Evolutionary conservation across 2,329 filamentous ascomycete species (phyloP), one percentile per base, ranked within the genome.

Genomic region (Paraphaeosphaeria sporulosa): DNA sequence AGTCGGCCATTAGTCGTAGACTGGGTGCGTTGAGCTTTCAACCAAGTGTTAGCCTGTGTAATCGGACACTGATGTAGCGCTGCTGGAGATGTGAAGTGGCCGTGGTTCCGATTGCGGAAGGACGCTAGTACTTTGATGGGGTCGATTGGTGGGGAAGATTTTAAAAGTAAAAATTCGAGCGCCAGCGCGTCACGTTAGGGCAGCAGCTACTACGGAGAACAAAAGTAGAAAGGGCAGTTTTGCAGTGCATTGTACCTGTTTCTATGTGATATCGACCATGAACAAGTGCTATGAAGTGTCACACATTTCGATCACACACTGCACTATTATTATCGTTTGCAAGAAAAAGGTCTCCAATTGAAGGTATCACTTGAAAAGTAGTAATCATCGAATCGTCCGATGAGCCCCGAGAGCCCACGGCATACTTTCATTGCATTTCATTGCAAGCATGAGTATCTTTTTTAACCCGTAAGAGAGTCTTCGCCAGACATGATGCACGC

Each of bases 401-500:
- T 72, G 69, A 73, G 71, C 69, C 63, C 71, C 66, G 68, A 59
- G 68, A 71, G 70, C 71, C 64, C 69, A 68, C 69, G 68, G 66
- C 67, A 65, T 73, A 65, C 63, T 69, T 74, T 66, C 69, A 74
- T 73, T 73, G 71, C 66, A 71, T 40, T 40, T 40, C 38, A 40
- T 40, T 40, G 38, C 71, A 69, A 62, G 71, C 69, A 74, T 74
- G 71, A 74, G 66, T 76, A 76, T 75, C 70, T 72, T 76, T 76
- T 76, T 76, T 68, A 64, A 67, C 68, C 71, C 68, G 62, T 65
- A 69, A 61, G 69, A 69, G 65, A 70, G 69, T 67, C 68, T 61
- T 66, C 67, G 65, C 72, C 70, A 74, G 72, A 72, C 73, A 70
- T 75, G 70, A 76, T 71, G 68, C 73, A 72, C 70, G 72, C 74